Evolutionary conservation across 179 eudicot genomes (phyloP).

Genomic region (Amaranthus tricolor): DNA sequence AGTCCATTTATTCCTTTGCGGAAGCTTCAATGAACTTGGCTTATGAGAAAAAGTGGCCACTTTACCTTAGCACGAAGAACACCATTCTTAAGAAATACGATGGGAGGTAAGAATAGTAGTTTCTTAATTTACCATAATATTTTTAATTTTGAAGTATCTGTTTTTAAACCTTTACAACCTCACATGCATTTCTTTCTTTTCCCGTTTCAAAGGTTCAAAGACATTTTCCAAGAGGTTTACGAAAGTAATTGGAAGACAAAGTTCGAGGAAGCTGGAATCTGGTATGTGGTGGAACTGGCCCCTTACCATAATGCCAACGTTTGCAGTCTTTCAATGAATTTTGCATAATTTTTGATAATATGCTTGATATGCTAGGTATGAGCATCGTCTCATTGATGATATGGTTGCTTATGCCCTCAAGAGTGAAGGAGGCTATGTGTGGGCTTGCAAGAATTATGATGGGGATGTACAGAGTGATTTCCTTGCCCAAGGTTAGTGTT

Average conservation of each 20-base stretch:
- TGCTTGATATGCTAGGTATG: constrained; percentile 62
- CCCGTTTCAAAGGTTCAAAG: constrained; percentile 67
- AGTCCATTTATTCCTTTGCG: constrained; percentile 89
- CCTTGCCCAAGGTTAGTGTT: constrained; percentile 79
- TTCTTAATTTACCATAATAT: neutral
- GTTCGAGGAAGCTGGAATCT: constrained; percentile 83
- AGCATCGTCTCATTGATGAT: constrained; percentile 98
- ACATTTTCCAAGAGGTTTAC: constrained; percentile 96
- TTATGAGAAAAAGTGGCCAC: constrained; percentile 91
- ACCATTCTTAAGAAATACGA: constrained; percentile 97
- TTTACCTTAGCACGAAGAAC: constrained; percentile 97
- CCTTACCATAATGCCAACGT: neutral
- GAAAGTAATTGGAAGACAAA: constrained; percentile 83
- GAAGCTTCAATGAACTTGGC: constrained; percentile 95
- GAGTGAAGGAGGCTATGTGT: constrained; percentile 97
- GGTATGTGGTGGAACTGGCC: constrained; percentile 42
- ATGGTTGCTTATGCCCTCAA: constrained; percentile 99
- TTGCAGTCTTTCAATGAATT: constrained; percentile 1
- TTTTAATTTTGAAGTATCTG: constrained; percentile 1
- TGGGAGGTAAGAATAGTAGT: constrained; percentile 57
- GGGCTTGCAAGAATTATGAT: constrained; percentile 99
- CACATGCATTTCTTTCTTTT: neutral
- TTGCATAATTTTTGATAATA: neutral
- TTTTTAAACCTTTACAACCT: constrained; percentile 3
- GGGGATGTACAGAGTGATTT: constrained; percentile 99